Conservation (phyloP, 805 yeast species). For the Pichia scutulata region DNA sequence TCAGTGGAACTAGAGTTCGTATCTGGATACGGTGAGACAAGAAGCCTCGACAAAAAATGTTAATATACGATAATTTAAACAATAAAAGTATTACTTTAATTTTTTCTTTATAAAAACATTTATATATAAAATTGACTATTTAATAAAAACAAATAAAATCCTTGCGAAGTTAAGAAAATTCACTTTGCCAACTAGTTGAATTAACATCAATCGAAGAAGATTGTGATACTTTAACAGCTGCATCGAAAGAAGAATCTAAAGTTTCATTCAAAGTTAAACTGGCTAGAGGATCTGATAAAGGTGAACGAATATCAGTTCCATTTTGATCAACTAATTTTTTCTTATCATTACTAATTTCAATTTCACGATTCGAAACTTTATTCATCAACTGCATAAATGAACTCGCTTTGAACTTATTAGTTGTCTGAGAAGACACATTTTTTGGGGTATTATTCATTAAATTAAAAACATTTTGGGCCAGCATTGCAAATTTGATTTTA, state of each 20-base stretch:
- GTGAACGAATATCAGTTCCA: slow-evolving; percentile 30
- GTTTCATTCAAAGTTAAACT: not conserved
- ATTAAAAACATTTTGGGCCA: slow-evolving; percentile 32
- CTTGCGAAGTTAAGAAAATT: slow-evolving; percentile 3
- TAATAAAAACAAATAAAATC: not conserved
- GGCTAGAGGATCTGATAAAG: slow-evolving; percentile 20
- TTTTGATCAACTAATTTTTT: slow-evolving; percentile 31
- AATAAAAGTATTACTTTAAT: too few species aligned
- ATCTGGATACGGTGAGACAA: too few species aligned
- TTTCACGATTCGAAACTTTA: slow-evolving; percentile 31
- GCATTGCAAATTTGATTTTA: slow-evolving; percentile 31
- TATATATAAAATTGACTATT: too few species aligned
- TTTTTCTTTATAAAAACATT: too few species aligned
- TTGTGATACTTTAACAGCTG: slow-evolving; percentile 5
- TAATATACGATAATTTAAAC: too few species aligned
- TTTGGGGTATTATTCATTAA: slow-evolving; percentile 30
- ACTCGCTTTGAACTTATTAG: slow-evolving; percentile 32
- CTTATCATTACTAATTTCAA: slow-evolving; percentile 30
- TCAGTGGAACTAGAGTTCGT: too few species aligned
- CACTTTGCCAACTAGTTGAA: slow-evolving; percentile 7
- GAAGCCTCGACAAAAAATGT: too few species aligned
- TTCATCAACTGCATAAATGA: slow-evolving; percentile 36
- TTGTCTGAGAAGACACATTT: slow-evolving; percentile 24
- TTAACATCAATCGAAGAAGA: not conserved
- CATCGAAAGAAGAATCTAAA: slow-evolving; percentile 2